Conservation (phyloP, 2,329 filamentous ascomycete genomes). For the Diaporthe batatas region DNA sequence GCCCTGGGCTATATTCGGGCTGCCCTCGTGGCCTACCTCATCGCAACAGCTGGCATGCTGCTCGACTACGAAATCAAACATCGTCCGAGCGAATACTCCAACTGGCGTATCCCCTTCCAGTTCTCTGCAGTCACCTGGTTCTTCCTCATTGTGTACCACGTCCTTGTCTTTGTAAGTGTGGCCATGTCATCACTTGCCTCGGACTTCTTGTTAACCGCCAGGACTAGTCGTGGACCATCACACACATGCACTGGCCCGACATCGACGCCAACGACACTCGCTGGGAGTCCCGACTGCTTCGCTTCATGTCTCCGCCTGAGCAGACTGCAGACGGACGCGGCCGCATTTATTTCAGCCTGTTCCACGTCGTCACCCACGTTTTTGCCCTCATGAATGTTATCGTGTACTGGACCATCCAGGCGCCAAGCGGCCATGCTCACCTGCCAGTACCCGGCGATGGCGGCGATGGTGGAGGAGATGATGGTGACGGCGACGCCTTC, state of each 20-base stretch:
- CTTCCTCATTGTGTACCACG: constrained; percentile 60
- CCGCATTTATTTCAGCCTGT: constrained; percentile 64
- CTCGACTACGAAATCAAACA: constrained; percentile 60
- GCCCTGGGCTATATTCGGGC: constrained; percentile 60
- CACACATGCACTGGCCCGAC: constrained; percentile 63
- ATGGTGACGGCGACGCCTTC: constrained; percentile 22
- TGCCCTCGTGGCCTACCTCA: constrained; percentile 58
- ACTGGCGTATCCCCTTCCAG: constrained; percentile 61
- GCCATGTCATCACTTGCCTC: neutral
- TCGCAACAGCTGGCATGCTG: constrained; percentile 57
- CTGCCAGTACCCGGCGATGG: constrained; percentile 45
- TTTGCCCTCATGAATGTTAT: constrained; percentile 64
- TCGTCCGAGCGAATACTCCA: constrained; percentile 54
- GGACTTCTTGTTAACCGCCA: neutral
- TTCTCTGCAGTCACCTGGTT: constrained; percentile 61
- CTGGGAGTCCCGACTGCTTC: constrained; percentile 54
- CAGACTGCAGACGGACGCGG: constrained; percentile 57
- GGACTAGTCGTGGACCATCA: constrained; percentile 63
- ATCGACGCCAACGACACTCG: constrained; percentile 53
- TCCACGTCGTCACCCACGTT: constrained; percentile 61
- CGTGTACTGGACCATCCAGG: constrained; percentile 61
- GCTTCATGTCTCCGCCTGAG: constrained; percentile 60
- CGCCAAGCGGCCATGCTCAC: constrained; percentile 55
- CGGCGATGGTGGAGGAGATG: constrained; percentile 27
- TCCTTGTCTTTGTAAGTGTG: constrained; percentile 60